phyloP scores from a whole-genome alignment of 2,329 filamentous ascomycete genomes.

The Neofusicoccum kwambonambiense region DNA sequence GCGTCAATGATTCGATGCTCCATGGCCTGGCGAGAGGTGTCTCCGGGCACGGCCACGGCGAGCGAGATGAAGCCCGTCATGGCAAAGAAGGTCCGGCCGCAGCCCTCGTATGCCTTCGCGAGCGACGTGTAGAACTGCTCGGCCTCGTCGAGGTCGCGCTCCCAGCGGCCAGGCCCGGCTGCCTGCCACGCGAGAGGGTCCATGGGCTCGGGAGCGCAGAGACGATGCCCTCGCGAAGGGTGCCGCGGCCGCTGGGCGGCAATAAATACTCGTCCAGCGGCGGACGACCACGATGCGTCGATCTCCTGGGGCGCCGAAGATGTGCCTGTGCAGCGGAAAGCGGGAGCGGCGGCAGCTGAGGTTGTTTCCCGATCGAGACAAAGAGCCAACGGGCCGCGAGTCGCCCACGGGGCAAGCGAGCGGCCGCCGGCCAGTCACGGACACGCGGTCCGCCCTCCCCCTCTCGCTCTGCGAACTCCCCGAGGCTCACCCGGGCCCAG shows the following conservation, averaged over 20 bases:
- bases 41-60: background rate
- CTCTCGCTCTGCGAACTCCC: background rate
- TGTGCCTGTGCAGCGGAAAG: no score
- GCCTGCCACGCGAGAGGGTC: background rate
- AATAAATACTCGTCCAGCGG: no score
- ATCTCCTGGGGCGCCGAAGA: no score
- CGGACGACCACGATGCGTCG: no score
- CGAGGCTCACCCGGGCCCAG: background rate
- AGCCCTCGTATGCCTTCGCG: conserved; percentile 36
- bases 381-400: background rate
- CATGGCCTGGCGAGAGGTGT: conserved; percentile 16
- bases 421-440: background rate
- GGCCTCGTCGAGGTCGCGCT: conserved; percentile 41
- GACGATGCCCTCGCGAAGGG: no score
- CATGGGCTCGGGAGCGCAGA: background rate
- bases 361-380: background rate
- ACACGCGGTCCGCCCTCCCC: background rate
- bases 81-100: conserved; percentile 42
- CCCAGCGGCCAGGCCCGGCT: conserved; percentile 29
- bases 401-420: background rate
- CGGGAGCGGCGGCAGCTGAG: background rate
- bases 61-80: conserved; percentile 43
- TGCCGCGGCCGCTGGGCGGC: no score
- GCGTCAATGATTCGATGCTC: conserved; percentile 29
- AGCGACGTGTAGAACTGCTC: conserved; percentile 44